These are phyloP conservation scores for Lasiodiplodia citricola DNA, from an alignment of 2,329 filamentous ascomycete species.

Conservation along the genomic window DNA sequence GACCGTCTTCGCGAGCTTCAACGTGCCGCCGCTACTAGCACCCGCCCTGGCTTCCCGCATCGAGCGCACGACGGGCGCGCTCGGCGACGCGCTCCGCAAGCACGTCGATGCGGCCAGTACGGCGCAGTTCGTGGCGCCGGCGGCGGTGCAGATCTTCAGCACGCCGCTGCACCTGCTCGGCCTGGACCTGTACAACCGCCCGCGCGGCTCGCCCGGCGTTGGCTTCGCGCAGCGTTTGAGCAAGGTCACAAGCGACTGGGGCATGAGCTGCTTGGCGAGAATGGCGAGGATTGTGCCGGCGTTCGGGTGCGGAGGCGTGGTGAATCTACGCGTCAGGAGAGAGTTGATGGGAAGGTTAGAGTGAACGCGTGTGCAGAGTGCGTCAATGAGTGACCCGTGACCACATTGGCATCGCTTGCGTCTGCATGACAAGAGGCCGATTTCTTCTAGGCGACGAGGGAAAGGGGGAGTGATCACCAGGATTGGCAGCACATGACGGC, in stretches of 20 bases:
- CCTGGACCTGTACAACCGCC: conserved; percentile 82
- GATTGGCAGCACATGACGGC: background rate
- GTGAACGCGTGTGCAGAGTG: background rate
- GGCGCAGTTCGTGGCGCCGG: conserved; percentile 26
- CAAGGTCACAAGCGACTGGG: conserved; percentile 76
- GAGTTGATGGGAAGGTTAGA: conserved; percentile 64
- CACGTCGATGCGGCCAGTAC: conserved; percentile 37
- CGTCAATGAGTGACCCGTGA: background rate
- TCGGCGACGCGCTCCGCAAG: conserved; percentile 55
- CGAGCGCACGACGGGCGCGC: conserved; percentile 27
- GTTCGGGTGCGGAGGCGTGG: conserved; percentile 86
- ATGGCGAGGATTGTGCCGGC: conserved; percentile 87
- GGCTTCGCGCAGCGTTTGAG: conserved; percentile 65
- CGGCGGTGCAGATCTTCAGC: conserved; percentile 73
- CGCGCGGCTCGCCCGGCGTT: conserved; percentile 37
- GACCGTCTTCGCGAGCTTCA: conserved; percentile 92
- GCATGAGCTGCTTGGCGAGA: conserved; percentile 72
- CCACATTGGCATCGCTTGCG: background rate
- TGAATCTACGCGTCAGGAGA: conserved; percentile 75
- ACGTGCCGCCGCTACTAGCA: conserved; percentile 79
- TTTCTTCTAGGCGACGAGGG: background rate
- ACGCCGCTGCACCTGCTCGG: conserved; percentile 87
- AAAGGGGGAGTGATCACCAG: background rate
- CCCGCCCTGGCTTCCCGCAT: conserved; percentile 60
- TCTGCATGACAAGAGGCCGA: background rate